Evolutionary conservation across 768 basidiomycete genomes (phyloP).

Genomic region (Kwoniella botswanensis): DNA sequence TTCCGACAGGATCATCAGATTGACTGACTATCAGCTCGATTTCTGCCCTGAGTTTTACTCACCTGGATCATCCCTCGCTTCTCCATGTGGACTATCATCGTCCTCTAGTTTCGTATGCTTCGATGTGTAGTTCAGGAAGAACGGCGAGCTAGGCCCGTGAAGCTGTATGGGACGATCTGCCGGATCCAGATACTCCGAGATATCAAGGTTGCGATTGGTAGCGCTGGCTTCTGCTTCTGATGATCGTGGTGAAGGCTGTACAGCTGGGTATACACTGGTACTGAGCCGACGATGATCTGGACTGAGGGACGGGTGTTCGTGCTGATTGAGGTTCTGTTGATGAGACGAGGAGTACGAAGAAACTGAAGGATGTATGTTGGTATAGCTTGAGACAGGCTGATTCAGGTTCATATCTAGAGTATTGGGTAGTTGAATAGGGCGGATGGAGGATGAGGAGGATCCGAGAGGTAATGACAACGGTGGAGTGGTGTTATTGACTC

Average conservation of each 20-base stretch:
- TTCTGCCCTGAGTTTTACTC: not conserved
- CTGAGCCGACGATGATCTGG: not conserved
- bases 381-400: not conserved
- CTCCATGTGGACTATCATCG: not conserved
- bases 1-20: slow-evolving; percentile 28
- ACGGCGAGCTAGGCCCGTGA: slow-evolving; percentile 21
- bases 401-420: not conserved
- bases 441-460: not conserved
- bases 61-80: slow-evolving; percentile 30
- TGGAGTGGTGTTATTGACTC: slow-evolving; percentile 1
- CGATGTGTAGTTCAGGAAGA: slow-evolving; percentile 24
- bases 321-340: not conserved
- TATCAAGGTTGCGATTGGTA: slow-evolving; percentile 23
- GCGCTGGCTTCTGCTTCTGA: slow-evolving; percentile 10
- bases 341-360: not conserved
- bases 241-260: slow-evolving; percentile 8
- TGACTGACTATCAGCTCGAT: slow-evolving; percentile 28
- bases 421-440: not conserved
- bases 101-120: slow-evolving; percentile 4
- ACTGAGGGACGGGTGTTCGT: not conserved
- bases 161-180: slow-evolving; percentile 22
- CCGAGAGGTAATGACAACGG: not conserved
- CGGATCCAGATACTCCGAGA: slow-evolving; percentile 41
- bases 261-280: not conserved
- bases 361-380: not conserved